phyloP scores from a whole-genome alignment of 2,329 filamentous ascomycete genomes.

The Sclerotinia glacialis region DNA sequence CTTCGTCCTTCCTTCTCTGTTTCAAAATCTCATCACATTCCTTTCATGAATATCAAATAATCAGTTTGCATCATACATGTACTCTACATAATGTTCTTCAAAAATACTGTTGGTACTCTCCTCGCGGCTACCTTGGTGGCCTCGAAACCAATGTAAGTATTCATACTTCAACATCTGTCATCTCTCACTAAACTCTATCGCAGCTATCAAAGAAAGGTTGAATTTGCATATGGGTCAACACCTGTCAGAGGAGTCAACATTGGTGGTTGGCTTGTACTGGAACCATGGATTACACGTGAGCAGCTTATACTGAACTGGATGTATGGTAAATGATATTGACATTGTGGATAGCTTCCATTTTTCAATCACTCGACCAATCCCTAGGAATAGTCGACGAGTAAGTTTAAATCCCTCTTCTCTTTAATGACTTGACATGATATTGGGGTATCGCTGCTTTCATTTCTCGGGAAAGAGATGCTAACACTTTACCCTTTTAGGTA shows the following conservation, averaged over 20 bases:
- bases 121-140: conserved; percentile 12
- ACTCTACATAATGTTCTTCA: conserved; percentile 19
- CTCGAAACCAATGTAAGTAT: conserved; percentile 20
- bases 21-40: not conserved
- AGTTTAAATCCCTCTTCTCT: not conserved
- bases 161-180: not conserved
- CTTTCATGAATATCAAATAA: conserved; percentile 2
- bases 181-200: conserved; percentile 3
- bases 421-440: not conserved
- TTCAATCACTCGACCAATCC: conserved; percentile 41
- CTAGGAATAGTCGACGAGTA: conserved; percentile 38
- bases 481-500: conserved; percentile 20
- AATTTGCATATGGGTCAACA: conserved; percentile 49
- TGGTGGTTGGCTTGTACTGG: conserved; percentile 40
- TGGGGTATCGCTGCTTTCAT: not conserved
- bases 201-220: conserved; percentile 36
- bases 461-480: not conserved
- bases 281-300: conserved; percentile 51
- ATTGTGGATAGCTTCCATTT: conserved; percentile 45
- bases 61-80: not conserved
- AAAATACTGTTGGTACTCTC: conserved; percentile 8
- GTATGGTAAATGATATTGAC: not conserved
- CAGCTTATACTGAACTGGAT: not conserved
- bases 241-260: conserved; percentile 43
- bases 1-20: not conserved